A percentile compares a stretch with the other conserved stretches of the same genome.
Conservation (phyloP, 73 alveolate species). For the Paramecium sonneborni region DNA sequence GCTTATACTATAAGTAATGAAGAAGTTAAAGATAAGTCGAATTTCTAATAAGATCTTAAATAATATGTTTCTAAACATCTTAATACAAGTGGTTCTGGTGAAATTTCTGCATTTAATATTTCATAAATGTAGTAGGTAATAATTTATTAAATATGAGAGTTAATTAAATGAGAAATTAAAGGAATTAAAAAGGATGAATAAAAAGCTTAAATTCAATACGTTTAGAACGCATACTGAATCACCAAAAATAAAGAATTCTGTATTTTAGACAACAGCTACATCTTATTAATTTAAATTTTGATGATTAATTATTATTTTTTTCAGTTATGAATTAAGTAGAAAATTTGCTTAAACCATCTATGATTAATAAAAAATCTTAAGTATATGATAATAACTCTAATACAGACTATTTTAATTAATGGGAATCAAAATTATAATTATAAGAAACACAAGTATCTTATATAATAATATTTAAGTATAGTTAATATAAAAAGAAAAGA, state of each 20-base stretch:
- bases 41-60: slow-evolving; percentile 1
- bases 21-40: not conserved
- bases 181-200: not conserved
- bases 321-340: not conserved
- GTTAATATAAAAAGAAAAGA: not conserved
- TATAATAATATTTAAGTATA: not conserved
- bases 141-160: slow-evolving; percentile 5
- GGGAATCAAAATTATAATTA: not conserved
- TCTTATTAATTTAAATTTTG: slow-evolving; percentile 36
- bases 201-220: not conserved
- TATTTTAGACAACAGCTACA: slow-evolving; percentile 21
- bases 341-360: not conserved
- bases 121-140: not conserved
- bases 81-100: not conserved
- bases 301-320: not conserved
- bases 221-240: not conserved
- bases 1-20: not conserved
- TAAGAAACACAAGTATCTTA: not conserved
- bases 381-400: not conserved
- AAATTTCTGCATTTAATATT: not conserved
- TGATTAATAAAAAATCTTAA: not conserved
- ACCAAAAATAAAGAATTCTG: not conserved
- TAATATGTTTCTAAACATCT: not conserved
- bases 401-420: not conserved
- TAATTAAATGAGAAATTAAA: not conserved